These are phyloP conservation scores for Boletus insuetus DNA, from an alignment of 768 basidiomycete genomes.

Conservation along the genomic window DNA sequence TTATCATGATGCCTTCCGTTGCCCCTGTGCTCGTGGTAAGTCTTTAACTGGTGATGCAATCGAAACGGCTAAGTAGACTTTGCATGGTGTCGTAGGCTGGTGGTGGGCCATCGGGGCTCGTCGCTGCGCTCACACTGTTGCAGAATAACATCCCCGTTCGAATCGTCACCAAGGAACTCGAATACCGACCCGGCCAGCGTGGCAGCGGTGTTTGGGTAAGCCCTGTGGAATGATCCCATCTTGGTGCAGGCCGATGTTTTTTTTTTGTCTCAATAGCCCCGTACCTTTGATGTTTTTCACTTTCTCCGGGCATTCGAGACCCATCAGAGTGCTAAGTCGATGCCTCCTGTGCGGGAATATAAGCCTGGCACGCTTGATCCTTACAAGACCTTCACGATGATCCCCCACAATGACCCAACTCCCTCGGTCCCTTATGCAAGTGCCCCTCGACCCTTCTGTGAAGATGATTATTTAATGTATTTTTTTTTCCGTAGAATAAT, in stretches of 20 bases:
- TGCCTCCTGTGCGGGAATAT: conserved; percentile 34
- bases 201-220: conserved; percentile 39
- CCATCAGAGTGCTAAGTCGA: conserved; percentile 26
- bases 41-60: neutral
- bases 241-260: neutral
- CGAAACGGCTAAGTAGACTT: neutral
- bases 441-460: neutral
- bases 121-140: conserved; percentile 33
- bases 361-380: conserved; percentile 23
- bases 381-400: conserved; percentile 4
- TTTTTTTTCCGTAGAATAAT: conserved; percentile 5
- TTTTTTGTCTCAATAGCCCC: conserved; percentile 11
- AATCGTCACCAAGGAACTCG: conserved; percentile 46
- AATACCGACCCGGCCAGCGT: conserved; percentile 37
- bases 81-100: conserved; percentile 18
- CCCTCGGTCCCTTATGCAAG: conserved; percentile 30
- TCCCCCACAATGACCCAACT: conserved; percentile 14
- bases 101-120: conserved; percentile 31
- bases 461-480: neutral
- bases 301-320: conserved; percentile 40
- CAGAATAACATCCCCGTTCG: conserved; percentile 47
- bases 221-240: neutral
- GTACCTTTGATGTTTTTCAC: conserved; percentile 44
- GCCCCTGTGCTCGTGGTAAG: conserved; percentile 24
- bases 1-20: conserved; percentile 10